Conservation (phyloP, 257 asterid genomes). For the Nicotiana undulata region DNA sequence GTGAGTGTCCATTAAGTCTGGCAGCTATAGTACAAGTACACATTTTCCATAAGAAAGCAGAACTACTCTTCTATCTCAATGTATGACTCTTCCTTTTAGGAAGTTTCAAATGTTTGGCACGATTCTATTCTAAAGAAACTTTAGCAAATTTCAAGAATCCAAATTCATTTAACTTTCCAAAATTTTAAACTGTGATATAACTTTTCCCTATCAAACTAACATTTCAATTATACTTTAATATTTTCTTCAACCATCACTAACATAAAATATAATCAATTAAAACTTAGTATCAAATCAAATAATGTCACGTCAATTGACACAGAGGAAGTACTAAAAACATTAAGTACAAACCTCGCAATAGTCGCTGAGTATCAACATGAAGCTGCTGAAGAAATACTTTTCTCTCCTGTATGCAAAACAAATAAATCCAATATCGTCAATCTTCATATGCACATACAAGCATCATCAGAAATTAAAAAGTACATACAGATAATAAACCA, state of each 20-base stretch:
- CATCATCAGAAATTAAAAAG: neutral
- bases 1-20: neutral
- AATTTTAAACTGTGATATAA: neutral
- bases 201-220: neutral
- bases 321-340: neutral
- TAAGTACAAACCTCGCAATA: constrained; percentile 54
- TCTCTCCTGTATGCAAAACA: constrained; percentile 47
- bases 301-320: neutral
- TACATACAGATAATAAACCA: neutral
- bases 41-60: neutral
- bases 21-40: neutral
- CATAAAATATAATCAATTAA: neutral
- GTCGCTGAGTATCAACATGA: constrained; percentile 85
- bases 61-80: neutral
- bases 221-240: neutral
- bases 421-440: neutral
- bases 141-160: neutral
- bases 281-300: neutral
- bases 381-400: constrained; percentile 53
- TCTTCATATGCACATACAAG: neutral
- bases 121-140: neutral
- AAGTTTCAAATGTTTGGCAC: neutral
- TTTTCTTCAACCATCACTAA: neutral
- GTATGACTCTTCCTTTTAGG: neutral
- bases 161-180: neutral